A percentile compares a stretch with the other conserved stretches of the same genome.
These are phyloP conservation scores for Aspergillus sergii DNA, from an alignment of 2,329 filamentous ascomycete species.

Conservation along the genomic window DNA sequence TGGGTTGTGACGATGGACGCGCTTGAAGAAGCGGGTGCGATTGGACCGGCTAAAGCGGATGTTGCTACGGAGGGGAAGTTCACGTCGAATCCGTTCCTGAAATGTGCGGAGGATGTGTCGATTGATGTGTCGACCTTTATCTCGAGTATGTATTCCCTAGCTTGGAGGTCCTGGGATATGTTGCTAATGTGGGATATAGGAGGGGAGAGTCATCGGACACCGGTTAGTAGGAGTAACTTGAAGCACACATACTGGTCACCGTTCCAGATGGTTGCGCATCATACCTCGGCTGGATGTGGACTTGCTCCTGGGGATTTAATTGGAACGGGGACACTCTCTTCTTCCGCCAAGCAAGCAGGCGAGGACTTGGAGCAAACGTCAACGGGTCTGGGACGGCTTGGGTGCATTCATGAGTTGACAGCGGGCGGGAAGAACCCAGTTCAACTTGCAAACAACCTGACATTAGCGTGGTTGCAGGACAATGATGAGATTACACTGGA, in stretches of 20 bases:
- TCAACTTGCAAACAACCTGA: not conserved
- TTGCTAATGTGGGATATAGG: slow-evolving; percentile 10
- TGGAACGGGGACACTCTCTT: slow-evolving; percentile 33
- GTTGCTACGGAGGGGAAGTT: not conserved
- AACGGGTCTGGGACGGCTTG: not conserved
- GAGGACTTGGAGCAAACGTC: not conserved
- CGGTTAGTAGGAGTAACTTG: slow-evolving; percentile 16
- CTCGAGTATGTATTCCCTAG: slow-evolving; percentile 15
- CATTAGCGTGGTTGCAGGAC: not conserved
- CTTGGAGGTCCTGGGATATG: slow-evolving; percentile 20
- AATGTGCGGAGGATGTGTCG: not conserved
- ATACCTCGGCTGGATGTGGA: slow-evolving; percentile 30
- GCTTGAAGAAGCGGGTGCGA: slow-evolving; percentile 32
- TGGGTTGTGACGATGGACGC: slow-evolving; percentile 66
- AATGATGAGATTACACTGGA: not conserved
- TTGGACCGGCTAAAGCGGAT: not conserved
- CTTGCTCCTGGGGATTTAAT: slow-evolving; percentile 35
- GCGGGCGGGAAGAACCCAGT: not conserved
- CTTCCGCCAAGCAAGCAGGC: not conserved
- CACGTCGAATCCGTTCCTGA: not conserved
- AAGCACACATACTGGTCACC: slow-evolving; percentile 32
- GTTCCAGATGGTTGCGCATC: slow-evolving; percentile 34
- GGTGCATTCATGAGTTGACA: not conserved
- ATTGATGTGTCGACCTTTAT: slow-evolving; percentile 22
- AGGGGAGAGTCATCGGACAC: not conserved